Base-by-base conservation (phyloP, 2,329 filamentous ascomycete genomes). In the Fulvia fulva region DNA sequence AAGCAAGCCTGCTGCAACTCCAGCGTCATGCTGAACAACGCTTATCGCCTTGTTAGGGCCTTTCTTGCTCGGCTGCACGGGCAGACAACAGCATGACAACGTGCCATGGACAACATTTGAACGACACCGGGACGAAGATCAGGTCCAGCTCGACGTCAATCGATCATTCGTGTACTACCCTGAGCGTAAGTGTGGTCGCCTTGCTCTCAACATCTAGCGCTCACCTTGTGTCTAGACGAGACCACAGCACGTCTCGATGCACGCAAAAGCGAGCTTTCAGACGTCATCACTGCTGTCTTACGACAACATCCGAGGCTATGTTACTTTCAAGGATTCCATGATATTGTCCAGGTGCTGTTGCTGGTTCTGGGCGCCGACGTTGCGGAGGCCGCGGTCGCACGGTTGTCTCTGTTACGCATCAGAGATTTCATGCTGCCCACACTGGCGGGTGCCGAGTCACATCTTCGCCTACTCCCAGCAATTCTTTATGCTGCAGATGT, bases 321-420 rank as follows among this genome's bases (percentile, higher is more conserved):
- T 78, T 99, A 99, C 77, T 99, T 99, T 74, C 94, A 99, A 77
- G 94, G 94, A 72, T 99, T 95, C 73, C 94, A 99, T 75, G 94
- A 99, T 77, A 97, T 99, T 69, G 94, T 90, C 67, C 95, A 99
- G 76, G 94, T 99, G 23, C 82, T 99, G 59, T 83, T 97, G 43
- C 83, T 99, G 14, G 92, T 97, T 11, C 81, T 99, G 3, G 87
- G 87, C 0, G 77, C 84, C 9, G 70, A 80, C 22, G 72, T 80
- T 55, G 87, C 89, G 16, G 79, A 82, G 19, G 74, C 80, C 6
- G 85, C 87, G 16, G 84, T 95, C 30, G 82, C 89, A 32, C 88
- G 89, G n/a, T 85, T 99, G 58, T 96, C 92, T 2, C 81, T 92
- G 30, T 83, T 97, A 46, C 88, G 91, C 54, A 97, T 99, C 71